These are phyloP conservation scores for Ustilago lituana DNA, from an alignment of 1,284 basidiomycete genomes.

Conservation along the genomic window DNA sequence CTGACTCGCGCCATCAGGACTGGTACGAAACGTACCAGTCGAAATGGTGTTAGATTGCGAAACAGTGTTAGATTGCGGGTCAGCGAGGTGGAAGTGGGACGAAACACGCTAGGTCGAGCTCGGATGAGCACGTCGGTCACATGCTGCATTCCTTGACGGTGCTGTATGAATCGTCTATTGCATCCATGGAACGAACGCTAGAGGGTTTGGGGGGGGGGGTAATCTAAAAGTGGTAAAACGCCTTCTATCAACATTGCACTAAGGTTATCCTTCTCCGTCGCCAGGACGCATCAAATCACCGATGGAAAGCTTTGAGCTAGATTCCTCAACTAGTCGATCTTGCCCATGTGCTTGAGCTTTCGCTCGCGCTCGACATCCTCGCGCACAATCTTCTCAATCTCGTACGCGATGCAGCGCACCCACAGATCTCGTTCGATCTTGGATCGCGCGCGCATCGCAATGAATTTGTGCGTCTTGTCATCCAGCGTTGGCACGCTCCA, in stretches of 20 bases:
- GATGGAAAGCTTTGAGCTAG: no score
- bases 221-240: neutral
- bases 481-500: constrained; percentile 72
- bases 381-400: constrained; percentile 77
- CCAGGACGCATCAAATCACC: no score
- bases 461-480: constrained; percentile 73
- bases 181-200: neutral
- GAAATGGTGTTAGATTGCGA: no score
- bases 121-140: no score
- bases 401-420: constrained; percentile 84
- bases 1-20: no score
- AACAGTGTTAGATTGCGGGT: no score
- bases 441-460: constrained; percentile 79
- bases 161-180: constrained; percentile 4
- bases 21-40: no score
- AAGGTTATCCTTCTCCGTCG: no score
- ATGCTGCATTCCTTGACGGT: no score
- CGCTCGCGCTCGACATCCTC: constrained; percentile 63
- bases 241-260: no score
- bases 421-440: constrained; percentile 83
- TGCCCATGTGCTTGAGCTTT: constrained; percentile 55
- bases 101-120: no score
- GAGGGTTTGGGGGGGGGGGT: constrained; percentile 7
- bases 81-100: no score
- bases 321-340: constrained; percentile 40